These are phyloP conservation scores for Ampelomyces quisqualis DNA, from an alignment of 2,329 filamentous ascomycete genomes.

Conservation along the genomic window DNA sequence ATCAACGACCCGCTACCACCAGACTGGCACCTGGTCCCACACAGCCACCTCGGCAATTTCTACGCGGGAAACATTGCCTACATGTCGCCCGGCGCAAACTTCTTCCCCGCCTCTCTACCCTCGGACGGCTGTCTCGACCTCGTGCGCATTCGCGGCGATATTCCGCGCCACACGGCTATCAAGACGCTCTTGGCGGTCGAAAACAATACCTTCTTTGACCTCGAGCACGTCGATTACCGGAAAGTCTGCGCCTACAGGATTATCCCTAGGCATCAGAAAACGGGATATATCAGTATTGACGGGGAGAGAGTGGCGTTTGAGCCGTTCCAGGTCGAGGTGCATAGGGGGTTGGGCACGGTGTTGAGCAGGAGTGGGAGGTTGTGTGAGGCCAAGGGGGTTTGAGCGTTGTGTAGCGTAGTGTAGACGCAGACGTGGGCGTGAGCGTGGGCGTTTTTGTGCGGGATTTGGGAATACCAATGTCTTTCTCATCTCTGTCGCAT, in stretches of 20 bases:
- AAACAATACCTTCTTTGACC: slow-evolving; percentile 74
- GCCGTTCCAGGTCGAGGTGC: slow-evolving; percentile 88
- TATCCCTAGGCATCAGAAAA: slow-evolving; percentile 62
- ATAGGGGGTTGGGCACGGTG: slow-evolving; percentile 79
- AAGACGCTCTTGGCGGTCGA: slow-evolving; percentile 72
- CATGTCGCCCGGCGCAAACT: slow-evolving; percentile 83
- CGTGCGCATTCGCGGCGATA: slow-evolving; percentile 74
- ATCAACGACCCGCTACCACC: slow-evolving; percentile 72
- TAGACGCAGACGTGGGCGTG: too few species aligned
- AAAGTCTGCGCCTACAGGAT: slow-evolving; percentile 89
- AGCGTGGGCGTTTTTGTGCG: too few species aligned
- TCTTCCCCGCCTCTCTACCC: slow-evolving; percentile 81
- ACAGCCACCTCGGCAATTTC: slow-evolving; percentile 84
- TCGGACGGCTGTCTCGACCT: slow-evolving; percentile 86
- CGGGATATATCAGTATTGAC: slow-evolving; percentile 89
- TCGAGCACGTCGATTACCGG: slow-evolving; percentile 72
- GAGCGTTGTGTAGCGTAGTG: too few species aligned
- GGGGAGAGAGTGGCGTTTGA: slow-evolving; percentile 85
- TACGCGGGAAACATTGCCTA: slow-evolving; percentile 94
- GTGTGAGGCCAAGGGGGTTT: slow-evolving; percentile 62
- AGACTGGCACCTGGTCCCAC: slow-evolving; percentile 72
- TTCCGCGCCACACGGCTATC: slow-evolving; percentile 66
- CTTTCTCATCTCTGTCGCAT: too few species aligned
- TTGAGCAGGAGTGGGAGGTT: slow-evolving; percentile 70
- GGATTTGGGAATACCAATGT: too few species aligned